Conservation (phyloP, 345 rosid genomes). For the Dimocarpus longan region DNA sequence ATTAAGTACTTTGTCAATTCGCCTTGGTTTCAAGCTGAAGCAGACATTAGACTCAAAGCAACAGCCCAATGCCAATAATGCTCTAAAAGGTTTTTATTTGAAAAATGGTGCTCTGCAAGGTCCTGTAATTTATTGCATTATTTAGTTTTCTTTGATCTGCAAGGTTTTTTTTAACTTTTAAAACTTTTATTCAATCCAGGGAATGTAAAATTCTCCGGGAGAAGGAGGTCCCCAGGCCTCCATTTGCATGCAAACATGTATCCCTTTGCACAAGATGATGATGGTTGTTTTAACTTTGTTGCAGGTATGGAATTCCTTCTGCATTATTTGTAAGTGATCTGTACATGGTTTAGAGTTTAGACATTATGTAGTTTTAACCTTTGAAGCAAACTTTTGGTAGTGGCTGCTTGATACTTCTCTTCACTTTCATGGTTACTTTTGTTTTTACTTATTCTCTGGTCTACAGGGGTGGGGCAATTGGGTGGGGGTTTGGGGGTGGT, state of each 20-base stretch:
- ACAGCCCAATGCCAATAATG: slow-evolving; percentile 42
- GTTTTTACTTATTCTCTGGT: background rate
- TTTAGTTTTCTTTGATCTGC: slow-evolving; percentile 2
- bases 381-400: background rate
- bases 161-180: slow-evolving; percentile 21
- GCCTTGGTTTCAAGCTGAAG: slow-evolving; percentile 86
- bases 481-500: background rate
- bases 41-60: slow-evolving; percentile 67
- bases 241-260: slow-evolving; percentile 49
- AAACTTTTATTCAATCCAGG: slow-evolving; percentile 40
- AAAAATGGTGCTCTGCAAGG: slow-evolving; percentile 39
- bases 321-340: slow-evolving; percentile 9
- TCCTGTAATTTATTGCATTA: slow-evolving; percentile 23
- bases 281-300: slow-evolving; percentile 55
- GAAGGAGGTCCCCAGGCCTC: slow-evolving; percentile 47
- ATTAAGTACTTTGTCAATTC: slow-evolving; percentile 88
- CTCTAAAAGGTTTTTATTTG: slow-evolving; percentile 27
- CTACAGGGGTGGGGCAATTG: background rate
- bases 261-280: slow-evolving; percentile 55
- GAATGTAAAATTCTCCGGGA: slow-evolving; percentile 39
- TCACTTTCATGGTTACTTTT: background rate
- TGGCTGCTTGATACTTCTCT: background rate
- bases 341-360: background rate
- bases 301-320: slow-evolving; percentile 43
- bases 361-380: background rate